Percentiles rank a stretch among this genome's conserved stretches.
Conservation (phyloP, 148 eudicot genomes). For the Persicaria maculosa region DNA sequence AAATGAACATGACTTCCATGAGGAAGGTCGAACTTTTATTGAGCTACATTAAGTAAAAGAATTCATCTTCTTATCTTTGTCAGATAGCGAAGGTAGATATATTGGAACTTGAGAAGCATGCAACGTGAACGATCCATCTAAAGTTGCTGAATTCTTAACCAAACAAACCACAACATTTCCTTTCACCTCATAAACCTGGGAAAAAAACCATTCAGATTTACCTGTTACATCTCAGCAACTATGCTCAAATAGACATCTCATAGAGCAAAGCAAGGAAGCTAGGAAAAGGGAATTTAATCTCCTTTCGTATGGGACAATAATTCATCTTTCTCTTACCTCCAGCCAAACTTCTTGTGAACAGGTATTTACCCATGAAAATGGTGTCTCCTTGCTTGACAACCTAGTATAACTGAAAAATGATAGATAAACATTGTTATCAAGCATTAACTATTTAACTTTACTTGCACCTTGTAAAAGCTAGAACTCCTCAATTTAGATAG, state of each 20-base stretch:
- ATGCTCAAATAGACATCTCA: not conserved
- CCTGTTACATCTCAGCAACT: not conserved
- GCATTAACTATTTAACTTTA: not conserved
- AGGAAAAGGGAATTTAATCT: not conserved
- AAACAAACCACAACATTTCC: slow-evolving; percentile 73
- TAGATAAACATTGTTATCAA: not conserved
- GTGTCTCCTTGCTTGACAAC: slow-evolving; percentile 92
- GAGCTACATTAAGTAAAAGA: not conserved
- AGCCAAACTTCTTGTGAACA: slow-evolving; percentile 98
- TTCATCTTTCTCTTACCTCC: slow-evolving; percentile 50
- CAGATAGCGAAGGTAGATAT: slow-evolving; percentile 75
- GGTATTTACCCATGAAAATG: slow-evolving; percentile 87
- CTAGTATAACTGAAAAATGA: slow-evolving; percentile 30
- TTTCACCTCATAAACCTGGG: slow-evolving; percentile 63
- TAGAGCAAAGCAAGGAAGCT: not conserved
- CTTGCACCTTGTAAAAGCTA: not conserved
- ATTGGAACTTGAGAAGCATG: slow-evolving; percentile 83
- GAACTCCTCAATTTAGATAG: not conserved
- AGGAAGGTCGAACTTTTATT: not conserved
- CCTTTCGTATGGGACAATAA: not conserved
- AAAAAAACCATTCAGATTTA: not conserved
- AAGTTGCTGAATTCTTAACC: slow-evolving; percentile 79
- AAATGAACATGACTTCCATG: not conserved
- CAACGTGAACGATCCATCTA: slow-evolving; percentile 79
- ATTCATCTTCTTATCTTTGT: slow-evolving; percentile 73